A percentile compares a stretch with the other conserved stretches of the same genome.
Evolutionary conservation across 495 filamentous ascomycete genomes (phyloP).

Genomic region (Poronia punctata): DNA sequence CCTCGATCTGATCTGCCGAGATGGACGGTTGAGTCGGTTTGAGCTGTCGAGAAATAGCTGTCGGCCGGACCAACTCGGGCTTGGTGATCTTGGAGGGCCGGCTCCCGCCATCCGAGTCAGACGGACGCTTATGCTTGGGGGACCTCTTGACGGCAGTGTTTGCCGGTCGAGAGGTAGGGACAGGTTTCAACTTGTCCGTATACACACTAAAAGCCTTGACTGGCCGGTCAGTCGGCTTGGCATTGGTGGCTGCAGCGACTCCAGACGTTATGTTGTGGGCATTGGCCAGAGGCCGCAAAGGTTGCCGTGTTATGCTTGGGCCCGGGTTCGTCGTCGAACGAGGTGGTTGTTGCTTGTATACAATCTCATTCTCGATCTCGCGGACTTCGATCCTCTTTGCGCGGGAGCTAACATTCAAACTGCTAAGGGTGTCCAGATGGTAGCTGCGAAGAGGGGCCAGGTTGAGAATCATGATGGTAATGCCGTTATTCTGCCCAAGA

Average conservation of each 20-base stretch:
- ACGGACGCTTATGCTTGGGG: conserved; percentile 37
- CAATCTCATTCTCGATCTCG: conserved; percentile 87
- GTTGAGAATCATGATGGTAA: conserved; percentile 96
- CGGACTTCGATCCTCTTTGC: conserved; percentile 95
- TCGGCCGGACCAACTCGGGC: conserved; percentile 22
- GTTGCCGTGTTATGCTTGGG: conserved; percentile 56
- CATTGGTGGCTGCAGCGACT: conserved; percentile 33
- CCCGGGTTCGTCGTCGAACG: conserved; percentile 44
- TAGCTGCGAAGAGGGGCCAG: conserved; percentile 80
- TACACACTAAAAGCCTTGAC: conserved; percentile 78
- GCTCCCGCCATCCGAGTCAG: conserved; percentile 28
- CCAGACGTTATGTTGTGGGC: conserved; percentile 52
- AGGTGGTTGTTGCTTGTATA: conserved; percentile 65
- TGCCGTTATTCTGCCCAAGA: conserved; percentile 88
- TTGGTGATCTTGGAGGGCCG: conserved; percentile 38
- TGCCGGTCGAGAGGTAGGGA: conserved; percentile 21
- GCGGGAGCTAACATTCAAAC: conserved; percentile 88
- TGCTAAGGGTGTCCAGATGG: conserved; percentile 89
- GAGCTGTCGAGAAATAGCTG: conserved; percentile 25
- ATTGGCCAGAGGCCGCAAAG: conserved; percentile 64
- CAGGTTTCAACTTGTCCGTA: conserved; percentile 56
- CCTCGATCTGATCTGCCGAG: conserved; percentile 75
- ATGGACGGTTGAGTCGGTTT: conserved; percentile 40
- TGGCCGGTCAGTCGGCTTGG: conserved; percentile 59
- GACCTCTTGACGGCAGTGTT: conserved; percentile 31